phyloP scores from a whole-genome alignment of 176 grass and related monocot species.

The Avena insularis region DNA sequence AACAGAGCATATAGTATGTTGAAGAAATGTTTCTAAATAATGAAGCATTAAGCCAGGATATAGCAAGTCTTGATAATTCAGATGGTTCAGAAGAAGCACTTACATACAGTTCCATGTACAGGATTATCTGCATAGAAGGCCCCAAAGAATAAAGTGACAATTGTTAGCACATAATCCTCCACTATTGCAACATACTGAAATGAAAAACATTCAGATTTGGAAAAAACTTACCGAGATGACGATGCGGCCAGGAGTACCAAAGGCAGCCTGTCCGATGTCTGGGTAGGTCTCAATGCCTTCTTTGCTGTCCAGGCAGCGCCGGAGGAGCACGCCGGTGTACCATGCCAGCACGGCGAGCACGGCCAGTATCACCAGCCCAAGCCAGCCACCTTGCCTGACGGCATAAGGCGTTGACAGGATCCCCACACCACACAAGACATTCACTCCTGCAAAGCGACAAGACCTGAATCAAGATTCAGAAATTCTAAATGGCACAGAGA shows the following conservation, averaged over 20 bases:
- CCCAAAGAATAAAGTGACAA: neutral
- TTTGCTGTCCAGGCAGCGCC: constrained; percentile 68
- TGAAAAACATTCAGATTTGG: neutral
- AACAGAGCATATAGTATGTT: neutral
- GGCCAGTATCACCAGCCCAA: constrained; percentile 58
- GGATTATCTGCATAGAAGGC: constrained; percentile 52
- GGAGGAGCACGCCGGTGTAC: constrained; percentile 70
- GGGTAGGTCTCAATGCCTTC: constrained; percentile 70
- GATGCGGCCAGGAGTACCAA: constrained; percentile 61
- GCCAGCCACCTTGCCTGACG: constrained; percentile 65
- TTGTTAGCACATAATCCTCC: neutral
- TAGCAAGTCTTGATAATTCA: neutral
- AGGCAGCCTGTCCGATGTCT: constrained; percentile 73
- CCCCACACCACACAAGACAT: constrained; percentile 73
- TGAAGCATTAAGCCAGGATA: neutral
- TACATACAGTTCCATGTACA: constrained; percentile 83
- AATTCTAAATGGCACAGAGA: neutral
- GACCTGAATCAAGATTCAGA: neutral
- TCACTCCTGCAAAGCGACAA: constrained; percentile 53
- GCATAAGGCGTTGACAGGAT: constrained; percentile 78
- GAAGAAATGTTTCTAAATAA: neutral
- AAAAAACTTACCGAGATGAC: constrained; percentile 51
- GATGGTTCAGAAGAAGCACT: constrained; percentile 35
- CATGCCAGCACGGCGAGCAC: constrained; percentile 49
- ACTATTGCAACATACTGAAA: neutral